Evolutionary conservation across 352 stramenopile species (phyloP), one percentile per base, ranked within the genome.

Genomic region (Aphanomyces invadans): DNA sequence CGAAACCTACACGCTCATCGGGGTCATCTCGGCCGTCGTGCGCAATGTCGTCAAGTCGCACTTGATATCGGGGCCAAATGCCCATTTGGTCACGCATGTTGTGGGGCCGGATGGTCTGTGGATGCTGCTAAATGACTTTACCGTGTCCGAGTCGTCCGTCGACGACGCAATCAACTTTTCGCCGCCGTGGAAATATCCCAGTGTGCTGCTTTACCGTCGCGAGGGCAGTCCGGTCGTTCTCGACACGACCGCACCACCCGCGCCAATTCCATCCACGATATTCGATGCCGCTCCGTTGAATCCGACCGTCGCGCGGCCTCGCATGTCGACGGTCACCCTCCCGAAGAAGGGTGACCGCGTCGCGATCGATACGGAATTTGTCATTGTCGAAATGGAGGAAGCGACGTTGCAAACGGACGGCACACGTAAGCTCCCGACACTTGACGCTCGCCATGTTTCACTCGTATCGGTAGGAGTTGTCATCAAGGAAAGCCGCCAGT

Each of bases 301-400:
- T 32, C 51, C 54, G 28, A 33, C 60, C 12, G 42, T 76, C 2
- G 52, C 72, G 17, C 54, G 56, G n/a, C n/a, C n/a, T 2, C 42
- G 64, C 7, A 60, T 26, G 55, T 63, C 21, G 53, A 17, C 65
- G 15, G 51, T 44, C n/a, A 21, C 56, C 17, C 56, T 95, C 25
- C 77, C 83, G 11, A 53, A 65, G 1, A 71, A 74, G 66, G 85
- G 86, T 31, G 82, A 90, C 42, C 73, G 92, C 33, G 66, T 97
- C 15, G 85, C 87, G 25, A 93, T 97, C 56, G 89, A 97, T 75
- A 86, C 83, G 19, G 89, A 97, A 71, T 84, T 81, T 63, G 74
- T 85, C n/a, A 71, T 69, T 32, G 57, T 81, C 23, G 73, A 73
- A 49, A 69, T 63, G 57, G 70, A 74, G 51, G 68, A 74, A 53